phyloP scores from a whole-genome alignment of 1,284 basidiomycete genomes.

The Heterobasidion annosum region DNA sequence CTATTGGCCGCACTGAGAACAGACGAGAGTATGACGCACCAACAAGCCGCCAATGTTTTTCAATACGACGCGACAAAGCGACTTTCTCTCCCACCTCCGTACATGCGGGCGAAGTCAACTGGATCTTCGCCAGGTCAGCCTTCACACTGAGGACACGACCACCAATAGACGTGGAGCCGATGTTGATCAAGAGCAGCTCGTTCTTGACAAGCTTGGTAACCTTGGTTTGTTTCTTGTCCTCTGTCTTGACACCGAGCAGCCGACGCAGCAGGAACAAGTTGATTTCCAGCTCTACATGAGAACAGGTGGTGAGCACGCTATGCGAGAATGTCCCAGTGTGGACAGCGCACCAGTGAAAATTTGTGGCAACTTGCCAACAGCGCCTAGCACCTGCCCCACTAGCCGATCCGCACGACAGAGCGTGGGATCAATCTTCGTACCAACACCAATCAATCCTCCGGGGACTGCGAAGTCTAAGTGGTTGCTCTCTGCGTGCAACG shows the following conservation, averaged over 20 bases:
- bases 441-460: conserved; percentile 96
- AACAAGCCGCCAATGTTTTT: conserved; percentile 95
- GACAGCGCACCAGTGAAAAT: conserved; percentile 76
- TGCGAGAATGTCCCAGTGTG: neutral
- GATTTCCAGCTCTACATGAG: conserved; percentile 71
- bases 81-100: conserved; percentile 96
- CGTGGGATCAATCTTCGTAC: conserved; percentile 94
- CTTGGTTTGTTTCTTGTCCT: conserved; percentile 98
- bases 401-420: conserved; percentile 95
- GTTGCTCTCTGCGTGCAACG: conserved; percentile 92
- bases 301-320: neutral
- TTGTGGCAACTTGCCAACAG: conserved; percentile 87
- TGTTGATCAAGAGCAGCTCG: conserved; percentile 91
- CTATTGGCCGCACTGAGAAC: neutral
- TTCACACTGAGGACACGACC: conserved; percentile 89
- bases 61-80: conserved; percentile 84
- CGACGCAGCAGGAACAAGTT: conserved; percentile 89
- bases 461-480: conserved; percentile 93
- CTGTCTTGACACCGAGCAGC: conserved; percentile 94
- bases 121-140: conserved; percentile 88
- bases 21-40: conserved; percentile 35
- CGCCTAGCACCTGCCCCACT: conserved; percentile 93
- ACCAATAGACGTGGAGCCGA: conserved; percentile 90
- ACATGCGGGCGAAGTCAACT: conserved; percentile 86
- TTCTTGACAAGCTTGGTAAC: conserved; percentile 89